Evolutionary conservation across 805 yeast genomes (phyloP), one percentile per base, ranked within the genome.

Genomic region (Cyberlindnera bimundalis): DNA sequence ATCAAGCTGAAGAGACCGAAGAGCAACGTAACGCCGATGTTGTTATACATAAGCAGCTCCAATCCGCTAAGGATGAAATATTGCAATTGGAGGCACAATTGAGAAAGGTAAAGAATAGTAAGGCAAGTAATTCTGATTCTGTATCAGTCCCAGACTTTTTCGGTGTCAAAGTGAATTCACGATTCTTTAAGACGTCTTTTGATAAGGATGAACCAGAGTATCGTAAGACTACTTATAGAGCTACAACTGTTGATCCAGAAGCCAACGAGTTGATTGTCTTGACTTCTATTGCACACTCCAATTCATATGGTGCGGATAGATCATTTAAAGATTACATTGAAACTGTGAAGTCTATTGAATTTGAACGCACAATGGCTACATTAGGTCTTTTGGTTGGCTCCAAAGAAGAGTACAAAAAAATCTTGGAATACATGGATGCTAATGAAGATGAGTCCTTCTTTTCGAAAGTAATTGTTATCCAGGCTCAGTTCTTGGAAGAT

Each of bases 231-330:
- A 39, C 37, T 5, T 47, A 44, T 27, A 31, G 27, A 9, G 40
- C 50, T 13, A 14, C 9, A 2, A 30, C 30, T 6, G 10, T 32
- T 6, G 35, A 48, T 7, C 3, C 50, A 2, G 40, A 31, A 3
- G 11, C 13, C 1, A 51, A 47, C 20, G 51, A 48, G 21, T 16
- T 50, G 0, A 37, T 45, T 18, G 43, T 48, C 0, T 25, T 51
- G 19, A 33, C 43, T 13, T 29, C 47, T 0, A 55, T 67, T n/a
- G 67, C 62, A 1, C 50, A 50, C 38, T 45, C 46, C 10, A 47
- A 39, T 6, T 55, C 73, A 4, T 73, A 67, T 38, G 76, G 77
- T 1, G 44, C 43, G 4, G 59, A 47, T 4, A 56, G 68, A 24
- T 35, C 48, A 1, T 61, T 71, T 35, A 34, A 38, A 1, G 67